phyloP scores from a whole-genome alignment of 176 grass and related monocot genomes.

The Phoenix dactylifera region DNA sequence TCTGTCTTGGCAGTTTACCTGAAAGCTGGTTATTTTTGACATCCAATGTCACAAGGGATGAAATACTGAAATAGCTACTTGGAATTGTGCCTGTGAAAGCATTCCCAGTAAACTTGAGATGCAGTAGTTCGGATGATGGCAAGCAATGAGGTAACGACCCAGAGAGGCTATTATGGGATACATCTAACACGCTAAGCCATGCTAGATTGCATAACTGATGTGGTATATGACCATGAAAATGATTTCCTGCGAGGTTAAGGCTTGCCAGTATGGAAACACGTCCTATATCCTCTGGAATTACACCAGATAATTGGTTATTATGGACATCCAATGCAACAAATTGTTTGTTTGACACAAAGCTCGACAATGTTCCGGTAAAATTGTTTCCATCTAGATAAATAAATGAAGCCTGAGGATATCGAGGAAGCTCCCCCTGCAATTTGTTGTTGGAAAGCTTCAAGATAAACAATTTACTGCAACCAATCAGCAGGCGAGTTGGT shows the following conservation, averaged over 20 bases:
- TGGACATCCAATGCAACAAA: too few species aligned
- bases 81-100: neutral
- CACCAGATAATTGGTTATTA: too few species aligned
- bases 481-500: too few species aligned
- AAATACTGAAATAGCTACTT: neutral
- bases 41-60: neutral
- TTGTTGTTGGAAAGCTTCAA: too few species aligned
- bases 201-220: neutral
- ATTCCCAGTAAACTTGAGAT: slow-evolving; percentile 9
- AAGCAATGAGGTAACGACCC: slow-evolving; percentile 11
- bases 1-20: neutral
- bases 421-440: neutral
- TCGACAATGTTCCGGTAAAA: neutral
- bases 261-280: accelerated
- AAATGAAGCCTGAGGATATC: neutral
- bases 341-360: neutral
- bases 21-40: slow-evolving; percentile 12
- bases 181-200: neutral
- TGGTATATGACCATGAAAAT: slow-evolving; percentile 2
- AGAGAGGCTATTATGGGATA: slow-evolving; percentile 15
- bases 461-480: too few species aligned
- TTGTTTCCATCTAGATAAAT: slow-evolving; percentile 12
- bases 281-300: too few species aligned
- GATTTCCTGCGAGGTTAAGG: slow-evolving; percentile 5
- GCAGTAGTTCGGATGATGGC: neutral